These are phyloP conservation scores for Aspergillus terreus DNA, from an alignment of 2,329 filamentous ascomycete species.

Conservation along the genomic window DNA sequence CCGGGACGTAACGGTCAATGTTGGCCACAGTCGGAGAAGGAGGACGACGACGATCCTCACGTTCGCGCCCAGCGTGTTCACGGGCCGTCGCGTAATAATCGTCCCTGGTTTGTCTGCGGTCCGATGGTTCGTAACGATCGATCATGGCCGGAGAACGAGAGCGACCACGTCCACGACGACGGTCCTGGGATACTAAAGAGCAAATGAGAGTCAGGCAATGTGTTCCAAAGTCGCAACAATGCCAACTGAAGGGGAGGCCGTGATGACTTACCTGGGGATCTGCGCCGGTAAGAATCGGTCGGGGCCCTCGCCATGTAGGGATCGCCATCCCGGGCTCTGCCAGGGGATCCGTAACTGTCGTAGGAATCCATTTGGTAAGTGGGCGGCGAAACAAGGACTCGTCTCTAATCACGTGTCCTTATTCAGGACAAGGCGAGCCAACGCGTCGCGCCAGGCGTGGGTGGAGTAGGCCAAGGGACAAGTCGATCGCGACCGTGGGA, in stretches of 20 bases:
- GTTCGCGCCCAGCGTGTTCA: slow-evolving; percentile 46
- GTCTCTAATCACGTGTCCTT: not conserved
- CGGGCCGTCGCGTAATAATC: slow-evolving; percentile 52
- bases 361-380: slow-evolving; percentile 43
- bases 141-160: slow-evolving; percentile 61
- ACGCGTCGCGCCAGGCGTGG: not conserved
- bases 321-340: slow-evolving; percentile 41
- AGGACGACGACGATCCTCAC: slow-evolving; percentile 55
- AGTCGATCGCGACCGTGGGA: slow-evolving; percentile 9
- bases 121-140: slow-evolving; percentile 61
- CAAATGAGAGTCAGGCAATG: not conserved
- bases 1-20: slow-evolving; percentile 64
- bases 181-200: slow-evolving; percentile 36
- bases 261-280: slow-evolving; percentile 43
- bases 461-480: not conserved
- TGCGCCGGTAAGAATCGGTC: slow-evolving; percentile 42
- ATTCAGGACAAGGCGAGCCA: not conserved
- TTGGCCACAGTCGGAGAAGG: slow-evolving; percentile 56
- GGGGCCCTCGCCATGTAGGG: slow-evolving; percentile 28
- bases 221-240: not conserved
- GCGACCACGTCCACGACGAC: slow-evolving; percentile 45
- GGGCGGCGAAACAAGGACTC: not conserved
- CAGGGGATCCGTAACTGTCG: slow-evolving; percentile 44
- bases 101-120: slow-evolving; percentile 50
- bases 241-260: not conserved